Evolutionary conservation across 192 early-diverging fungal genomes (phyloP), one percentile per base, ranked within the genome.

Genomic region (Podila verticillata): DNA sequence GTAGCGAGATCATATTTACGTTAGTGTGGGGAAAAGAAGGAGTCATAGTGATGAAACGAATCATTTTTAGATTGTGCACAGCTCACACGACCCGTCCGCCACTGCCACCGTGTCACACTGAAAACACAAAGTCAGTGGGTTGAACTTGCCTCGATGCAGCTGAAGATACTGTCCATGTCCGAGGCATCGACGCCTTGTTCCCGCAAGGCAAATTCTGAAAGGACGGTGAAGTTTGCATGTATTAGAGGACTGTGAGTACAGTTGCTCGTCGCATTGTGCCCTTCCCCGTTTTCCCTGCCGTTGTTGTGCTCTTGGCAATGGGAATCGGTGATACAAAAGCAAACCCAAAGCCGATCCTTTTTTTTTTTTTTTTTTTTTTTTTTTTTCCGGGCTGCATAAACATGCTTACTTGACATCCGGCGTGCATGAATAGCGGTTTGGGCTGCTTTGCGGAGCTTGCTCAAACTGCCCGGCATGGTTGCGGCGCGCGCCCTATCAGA

Each of bases 91-190:
- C 36, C 36, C 9, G 13, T 39, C 39, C 10, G 9, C 36, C 10
- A 39, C 36, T 51, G 12, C 3, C 7, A 24, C 49, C 49, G 4
- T 51, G 20, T 15, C 49, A 51, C 0, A 22, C 2, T 8, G 20
- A 51, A 51, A 51, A 4, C 1, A 51, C 0, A 22, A 51, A 13
- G 24, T 58, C 5, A 57, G 7, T 47, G 36, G 29, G 22, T 19
- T 7, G 17, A 4, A 30, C 39, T 34, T 68, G 64, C 77, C 64
- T 80, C 77, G 10, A 80, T 80, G 26, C 70, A 65, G 56, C 70
- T 47, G 32, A 80, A 80, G 26, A 80, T 31, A 34, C 77, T 80
- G 57, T 80, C 70, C 70, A 80, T 72, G 15, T 80, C 77, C 28
- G 69, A 68, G 26, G 35, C 70, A 68, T 80, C 65, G 7, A 80